Evolutionary conservation across 495 filamentous ascomycete species (phyloP).

Genomic region (Penicillium pancosmium): DNA sequence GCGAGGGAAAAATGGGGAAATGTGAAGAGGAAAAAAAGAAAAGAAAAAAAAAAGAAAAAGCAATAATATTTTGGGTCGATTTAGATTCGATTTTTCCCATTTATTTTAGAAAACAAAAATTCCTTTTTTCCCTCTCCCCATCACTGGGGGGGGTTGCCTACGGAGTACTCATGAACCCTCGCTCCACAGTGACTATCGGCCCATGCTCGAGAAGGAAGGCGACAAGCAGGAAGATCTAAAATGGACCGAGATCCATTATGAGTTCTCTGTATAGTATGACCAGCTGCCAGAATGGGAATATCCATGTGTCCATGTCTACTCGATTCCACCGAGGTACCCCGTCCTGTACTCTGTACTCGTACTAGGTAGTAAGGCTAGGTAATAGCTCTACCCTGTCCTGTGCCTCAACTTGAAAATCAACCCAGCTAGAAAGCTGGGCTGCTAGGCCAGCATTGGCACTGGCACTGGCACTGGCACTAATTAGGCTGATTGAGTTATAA

Average conservation of each 20-base stretch:
- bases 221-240: not conserved
- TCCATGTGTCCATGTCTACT: not conserved
- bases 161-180: not conserved
- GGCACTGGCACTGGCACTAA: not conserved
- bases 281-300: not conserved
- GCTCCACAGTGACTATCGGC: slow-evolving; percentile 1
- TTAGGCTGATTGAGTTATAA: not conserved
- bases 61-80: not conserved
- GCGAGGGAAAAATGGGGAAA: slow-evolving; percentile 19
- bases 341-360: too few species aligned
- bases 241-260: not conserved
- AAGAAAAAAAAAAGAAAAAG: slow-evolving; percentile 16
- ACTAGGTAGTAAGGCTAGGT: not conserved
- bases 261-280: not conserved
- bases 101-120: not conserved
- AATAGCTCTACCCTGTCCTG: not conserved
- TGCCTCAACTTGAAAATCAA: too few species aligned
- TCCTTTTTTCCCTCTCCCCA: not conserved
- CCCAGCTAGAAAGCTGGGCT: not conserved
- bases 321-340: not conserved
- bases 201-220: slow-evolving; percentile 3
- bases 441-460: not conserved
- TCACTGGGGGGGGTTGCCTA: not conserved
- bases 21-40: not conserved
- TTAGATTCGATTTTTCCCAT: not conserved